Evolutionary conservation across 495 filamentous ascomycete species (phyloP).

Genomic region (Annulohypoxylon maeteangense): DNA sequence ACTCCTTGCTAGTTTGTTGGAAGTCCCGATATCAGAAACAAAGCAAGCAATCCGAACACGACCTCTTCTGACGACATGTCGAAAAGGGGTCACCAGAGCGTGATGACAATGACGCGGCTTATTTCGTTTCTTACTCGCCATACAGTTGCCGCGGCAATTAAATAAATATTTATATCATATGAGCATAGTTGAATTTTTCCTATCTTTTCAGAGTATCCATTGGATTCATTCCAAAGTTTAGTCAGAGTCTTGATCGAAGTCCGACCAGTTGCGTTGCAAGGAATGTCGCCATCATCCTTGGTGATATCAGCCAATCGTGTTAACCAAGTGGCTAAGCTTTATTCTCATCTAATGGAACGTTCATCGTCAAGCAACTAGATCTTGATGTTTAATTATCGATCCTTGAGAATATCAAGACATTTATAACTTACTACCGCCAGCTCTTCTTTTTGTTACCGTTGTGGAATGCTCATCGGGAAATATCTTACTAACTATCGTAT

Average conservation of each 20-base stretch:
- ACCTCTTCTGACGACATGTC: constrained; percentile 33
- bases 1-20: constrained; percentile 32
- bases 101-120: constrained; percentile 31
- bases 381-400: constrained; percentile 22
- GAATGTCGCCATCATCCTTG: constrained; percentile 41
- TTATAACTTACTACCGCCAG: not conserved
- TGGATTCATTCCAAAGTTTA: constrained; percentile 2
- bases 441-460: constrained; percentile 3
- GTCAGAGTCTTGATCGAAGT: constrained; percentile 11
- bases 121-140: constrained; percentile 3
- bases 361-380: constrained; percentile 20
- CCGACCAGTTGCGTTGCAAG: constrained; percentile 18
- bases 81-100: constrained; percentile 25
- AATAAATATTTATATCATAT: not conserved
- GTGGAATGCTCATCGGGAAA: not conserved
- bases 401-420: constrained; percentile 5
- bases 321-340: constrained; percentile 21
- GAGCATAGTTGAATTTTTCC: constrained; percentile 1
- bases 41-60: constrained; percentile 40
- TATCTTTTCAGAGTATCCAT: not conserved
- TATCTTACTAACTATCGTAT: constrained; percentile 13
- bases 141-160: constrained; percentile 19
- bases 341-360: constrained; percentile 24
- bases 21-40: constrained; percentile 46
- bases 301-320: constrained; percentile 23